Evolutionary conservation across 2,329 filamentous ascomycete species (phyloP), one percentile per base, ranked within the genome.

Genomic region (Claviceps cyperi): DNA sequence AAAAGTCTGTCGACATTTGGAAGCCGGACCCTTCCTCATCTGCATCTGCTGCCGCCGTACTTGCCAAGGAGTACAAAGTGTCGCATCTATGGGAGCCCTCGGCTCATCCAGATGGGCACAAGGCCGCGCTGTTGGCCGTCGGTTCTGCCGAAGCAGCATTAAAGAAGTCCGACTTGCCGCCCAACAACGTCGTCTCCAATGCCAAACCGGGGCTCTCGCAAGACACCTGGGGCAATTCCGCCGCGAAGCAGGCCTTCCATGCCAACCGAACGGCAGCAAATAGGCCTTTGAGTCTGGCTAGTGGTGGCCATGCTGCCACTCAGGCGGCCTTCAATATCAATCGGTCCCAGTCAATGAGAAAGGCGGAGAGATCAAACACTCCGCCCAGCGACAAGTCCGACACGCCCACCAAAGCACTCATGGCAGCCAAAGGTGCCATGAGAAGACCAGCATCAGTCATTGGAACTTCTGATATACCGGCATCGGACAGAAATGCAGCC

Each of bases 351-450:
- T 65, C 64, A 3, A 51, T 55, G 32, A 56, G 54, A 50, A 55
- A 57, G 38, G 44, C 53, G 21, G 54, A 53, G n/a, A 54, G 57
- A 9, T 52, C 53, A 9, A 54, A 53, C 13, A 53, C 55, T 5
- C 52, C 61, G 9, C 65, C 81, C 24, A 74, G 73, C 37, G 76
- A 78, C 53, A 36, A 46, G 32, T 36, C 44, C 11, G 11, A 3
- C 28, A 43, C 14, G 15, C 14, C 19, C 9, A 24, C 21, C 40
- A 81, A 78, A 52, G 88, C 88, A 1, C 71, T 91, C 45, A 69
- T 78, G 37, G 88, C 88, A 41, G 89, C 88, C 13, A 84, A 83
- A 47, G 86, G 81, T 28, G 87, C 87, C n/a, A 81, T 88, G 68
- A 43, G 53, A 21, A 54, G 55, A 63, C 51, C 56, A 2, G 46